These are phyloP conservation scores for Parasarocladium wereldwijsianum DNA, from an alignment of 2,329 filamentous ascomycete species.

Conservation along the genomic window DNA sequence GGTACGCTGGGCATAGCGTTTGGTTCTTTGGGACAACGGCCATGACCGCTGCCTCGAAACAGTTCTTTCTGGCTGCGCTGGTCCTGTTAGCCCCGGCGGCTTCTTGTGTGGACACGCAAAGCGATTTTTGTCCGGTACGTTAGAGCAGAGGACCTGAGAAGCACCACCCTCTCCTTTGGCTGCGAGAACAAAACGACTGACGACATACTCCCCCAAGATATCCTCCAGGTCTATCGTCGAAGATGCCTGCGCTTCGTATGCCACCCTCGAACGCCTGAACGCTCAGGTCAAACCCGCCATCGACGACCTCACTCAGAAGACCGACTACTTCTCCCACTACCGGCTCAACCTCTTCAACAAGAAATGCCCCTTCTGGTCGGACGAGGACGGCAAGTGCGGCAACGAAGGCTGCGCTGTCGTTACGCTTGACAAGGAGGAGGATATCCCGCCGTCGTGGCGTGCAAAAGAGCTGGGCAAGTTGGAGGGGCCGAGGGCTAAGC, in stretches of 20 bases:
- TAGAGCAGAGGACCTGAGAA: too few relatives aligned
- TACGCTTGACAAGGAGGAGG: conserved; percentile 87
- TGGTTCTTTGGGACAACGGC: too few relatives aligned
- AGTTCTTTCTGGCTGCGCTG: conserved; percentile 42
- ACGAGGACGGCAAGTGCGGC: conserved; percentile 85
- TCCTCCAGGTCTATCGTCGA: conserved; percentile 79
- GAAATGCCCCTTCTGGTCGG: conserved; percentile 90
- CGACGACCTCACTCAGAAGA: conserved; percentile 66
- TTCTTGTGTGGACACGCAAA: conserved; percentile 27
- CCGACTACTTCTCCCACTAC: conserved; percentile 98
- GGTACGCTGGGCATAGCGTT: too few relatives aligned
- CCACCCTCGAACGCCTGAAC: conserved; percentile 77
- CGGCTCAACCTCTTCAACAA: conserved; percentile 90
- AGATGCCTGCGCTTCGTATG: conserved; percentile 89
- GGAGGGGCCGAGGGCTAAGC: conserved; percentile 77
- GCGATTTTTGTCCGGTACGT: conserved; percentile 38
- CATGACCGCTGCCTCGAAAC: conserved; percentile 27
- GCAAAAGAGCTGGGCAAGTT: conserved; percentile 85
- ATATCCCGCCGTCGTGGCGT: conserved; percentile 84
- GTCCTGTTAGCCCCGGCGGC: conserved; percentile 35
- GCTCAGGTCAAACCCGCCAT: conserved; percentile 59
- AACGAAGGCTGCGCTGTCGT: conserved; percentile 95
- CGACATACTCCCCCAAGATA: conserved; percentile 42
- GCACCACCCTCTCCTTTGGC: too few relatives aligned
- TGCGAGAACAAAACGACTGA: conserved; percentile 2